phyloP scores from a whole-genome alignment of 2,329 filamentous ascomycete species.

The Ciborinia camelliae region DNA sequence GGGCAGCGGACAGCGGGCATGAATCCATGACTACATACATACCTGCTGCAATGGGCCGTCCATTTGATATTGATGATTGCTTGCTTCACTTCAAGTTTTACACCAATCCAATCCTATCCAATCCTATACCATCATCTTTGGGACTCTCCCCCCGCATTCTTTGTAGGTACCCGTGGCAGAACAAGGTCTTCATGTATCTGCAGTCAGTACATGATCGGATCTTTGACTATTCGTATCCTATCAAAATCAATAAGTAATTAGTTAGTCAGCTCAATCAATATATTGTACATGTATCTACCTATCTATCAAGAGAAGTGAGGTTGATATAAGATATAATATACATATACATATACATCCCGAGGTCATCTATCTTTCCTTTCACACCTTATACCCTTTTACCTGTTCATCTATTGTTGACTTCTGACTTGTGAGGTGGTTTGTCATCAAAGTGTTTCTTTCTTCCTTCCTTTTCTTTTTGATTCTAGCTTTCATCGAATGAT shows the following conservation, averaged over 20 bases:
- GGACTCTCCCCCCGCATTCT: slow-evolving; percentile 4
- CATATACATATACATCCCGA: no score
- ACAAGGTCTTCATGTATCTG: not conserved
- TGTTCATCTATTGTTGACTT: not conserved
- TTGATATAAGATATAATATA: not conserved
- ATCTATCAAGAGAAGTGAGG: not conserved
- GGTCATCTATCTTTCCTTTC: not conserved
- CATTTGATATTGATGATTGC: slow-evolving; percentile 15
- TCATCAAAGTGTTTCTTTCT: not conserved
- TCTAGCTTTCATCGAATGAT: not conserved
- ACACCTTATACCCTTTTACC: not conserved
- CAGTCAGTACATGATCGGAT: slow-evolving; percentile 9
- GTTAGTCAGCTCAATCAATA: not conserved
- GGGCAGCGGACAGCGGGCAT: no score
- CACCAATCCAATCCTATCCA: no score
- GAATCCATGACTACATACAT: slow-evolving; percentile 5
- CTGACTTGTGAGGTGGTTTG: not conserved
- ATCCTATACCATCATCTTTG: slow-evolving; percentile 10
- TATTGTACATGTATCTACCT: no score
- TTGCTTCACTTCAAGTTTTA: slow-evolving; percentile 17
- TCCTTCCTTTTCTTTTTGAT: not conserved
- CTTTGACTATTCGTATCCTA: not conserved
- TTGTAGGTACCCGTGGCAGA: slow-evolving; percentile 7
- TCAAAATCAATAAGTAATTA: not conserved
- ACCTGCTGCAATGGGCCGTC: slow-evolving; percentile 19